Evolutionary conservation across 2,329 filamentous ascomycete genomes (phyloP), one percentile per base, ranked within the genome.

Genomic region (Pseudogymnoascus sp.): DNA sequence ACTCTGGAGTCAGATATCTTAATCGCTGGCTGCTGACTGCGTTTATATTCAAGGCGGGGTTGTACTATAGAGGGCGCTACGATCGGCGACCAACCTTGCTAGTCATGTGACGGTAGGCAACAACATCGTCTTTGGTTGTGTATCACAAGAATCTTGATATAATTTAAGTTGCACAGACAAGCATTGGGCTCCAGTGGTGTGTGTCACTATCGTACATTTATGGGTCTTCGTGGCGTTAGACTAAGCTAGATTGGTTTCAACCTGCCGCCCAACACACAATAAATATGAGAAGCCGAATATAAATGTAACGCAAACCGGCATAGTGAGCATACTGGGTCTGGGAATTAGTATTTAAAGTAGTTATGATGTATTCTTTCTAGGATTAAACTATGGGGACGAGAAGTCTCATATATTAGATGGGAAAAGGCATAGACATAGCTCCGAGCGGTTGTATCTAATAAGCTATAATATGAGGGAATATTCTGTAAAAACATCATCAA

Each of bases 11-110:
- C n/a, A 14, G n/a, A 14, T 53, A 56, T 21, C 11, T 19, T 56
- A 29, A 56, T 21, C 10, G n/a, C 50, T 33, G 29, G 10, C 13
- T 56, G 26, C 24, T 53, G 47, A 4, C 8, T 11, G 14, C 29
- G n/a, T 33, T 11, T 56, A 56, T 56, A 33, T 19, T 19, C 2
- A 21, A 33, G n/a, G 50, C 29, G 50, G 50, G 50, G 50, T 56
- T 33, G 50, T 56, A 56, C n/a, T 33, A n/a, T 56, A 56, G 16
- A 56, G 50, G 50, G 50, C 50, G 50, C 29, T 56, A 31, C 31
- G 6, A 31, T 53, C 47, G n/a, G 47, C n/a, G 50, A 33, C 33
- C 50, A 33, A 21, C 29, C 21, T n/a, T 10, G 16, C n/a, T 56
- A 10, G 29, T 56, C 50, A 56, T 56, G 50, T 56, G 50, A 56